Conservation (phyloP, 768 basidiomycete genomes). For the Pholiota microspora region DNA sequence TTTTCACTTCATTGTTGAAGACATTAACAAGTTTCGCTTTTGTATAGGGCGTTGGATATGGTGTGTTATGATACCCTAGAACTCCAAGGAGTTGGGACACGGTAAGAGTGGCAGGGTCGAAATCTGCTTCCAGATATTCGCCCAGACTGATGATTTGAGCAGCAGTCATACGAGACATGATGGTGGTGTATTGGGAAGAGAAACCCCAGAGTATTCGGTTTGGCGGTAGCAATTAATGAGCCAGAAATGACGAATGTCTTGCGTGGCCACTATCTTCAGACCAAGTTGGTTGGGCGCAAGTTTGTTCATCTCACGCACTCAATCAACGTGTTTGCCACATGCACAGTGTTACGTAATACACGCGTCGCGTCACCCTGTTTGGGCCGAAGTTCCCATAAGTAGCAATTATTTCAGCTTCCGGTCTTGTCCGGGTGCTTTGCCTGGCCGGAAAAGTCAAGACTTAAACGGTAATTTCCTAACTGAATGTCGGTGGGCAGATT, state of each 20-base stretch:
- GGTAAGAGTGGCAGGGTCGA: slow-evolving; percentile 71
- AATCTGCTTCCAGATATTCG: slow-evolving; percentile 78
- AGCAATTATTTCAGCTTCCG: neutral
- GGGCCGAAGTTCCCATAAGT: neutral
- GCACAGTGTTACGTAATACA: slow-evolving; percentile 15
- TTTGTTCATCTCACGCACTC: slow-evolving; percentile 1
- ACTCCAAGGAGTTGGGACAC: slow-evolving; percentile 81
- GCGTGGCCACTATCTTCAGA: too few species aligned
- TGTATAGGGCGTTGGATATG: slow-evolving; percentile 70
- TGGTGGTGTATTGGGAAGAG: slow-evolving; percentile 2
- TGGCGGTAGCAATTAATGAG: too few species aligned
- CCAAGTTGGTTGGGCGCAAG: neutral
- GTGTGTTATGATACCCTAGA: slow-evolving; percentile 73
- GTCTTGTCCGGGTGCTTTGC: too few species aligned
- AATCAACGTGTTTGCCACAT: slow-evolving; percentile 23
- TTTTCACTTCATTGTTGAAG: slow-evolving; percentile 77
- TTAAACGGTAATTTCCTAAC: too few species aligned
- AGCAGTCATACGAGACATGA: slow-evolving; percentile 78
- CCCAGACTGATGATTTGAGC: slow-evolving; percentile 72
- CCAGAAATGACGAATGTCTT: too few species aligned
- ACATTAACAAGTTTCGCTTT: slow-evolving; percentile 74
- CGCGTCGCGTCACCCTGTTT: slow-evolving; percentile 20
- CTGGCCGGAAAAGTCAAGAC: too few species aligned
- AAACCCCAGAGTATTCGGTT: too few species aligned
- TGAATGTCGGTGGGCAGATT: too few species aligned